phyloP scores from a whole-genome alignment of 2,329 filamentous ascomycete species.

The Akanthomyces uredinophilus region DNA sequence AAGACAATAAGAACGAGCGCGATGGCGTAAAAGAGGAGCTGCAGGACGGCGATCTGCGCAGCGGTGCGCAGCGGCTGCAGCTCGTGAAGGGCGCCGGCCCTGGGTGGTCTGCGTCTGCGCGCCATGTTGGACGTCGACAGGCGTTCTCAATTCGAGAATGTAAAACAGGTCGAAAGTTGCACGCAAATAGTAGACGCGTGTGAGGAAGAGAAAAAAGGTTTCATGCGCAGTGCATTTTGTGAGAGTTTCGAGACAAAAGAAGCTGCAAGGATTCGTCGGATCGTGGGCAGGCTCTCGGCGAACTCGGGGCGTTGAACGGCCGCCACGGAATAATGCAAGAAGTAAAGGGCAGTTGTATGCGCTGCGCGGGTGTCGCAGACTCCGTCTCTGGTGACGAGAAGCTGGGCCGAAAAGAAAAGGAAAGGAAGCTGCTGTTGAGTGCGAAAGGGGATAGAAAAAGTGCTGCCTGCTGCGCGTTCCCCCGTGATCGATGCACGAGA shows the following conservation, averaged over 20 bases:
- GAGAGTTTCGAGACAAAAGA: neutral
- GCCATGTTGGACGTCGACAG: constrained; percentile 36
- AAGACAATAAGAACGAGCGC: constrained; percentile 52
- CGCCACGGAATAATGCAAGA: too few relatives aligned
- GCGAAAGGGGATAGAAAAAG: neutral
- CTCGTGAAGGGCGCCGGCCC: constrained; percentile 55
- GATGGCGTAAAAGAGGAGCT: constrained; percentile 50
- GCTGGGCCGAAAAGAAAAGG: neutral
- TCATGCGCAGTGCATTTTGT: neutral
- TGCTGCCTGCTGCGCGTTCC: neutral
- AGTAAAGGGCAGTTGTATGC: too few relatives aligned
- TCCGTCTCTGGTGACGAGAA: neutral
- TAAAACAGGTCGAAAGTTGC: neutral
- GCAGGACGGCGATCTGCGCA: constrained; percentile 52
- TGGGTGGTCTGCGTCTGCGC: constrained; percentile 52
- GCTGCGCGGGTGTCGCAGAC: neutral
- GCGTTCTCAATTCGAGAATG: neutral
- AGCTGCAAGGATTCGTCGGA: neutral
- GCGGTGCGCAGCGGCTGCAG: constrained; percentile 57
- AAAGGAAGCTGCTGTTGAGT: neutral
- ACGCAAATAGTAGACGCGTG: neutral
- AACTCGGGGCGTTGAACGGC: too few relatives aligned
- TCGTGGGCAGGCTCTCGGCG: neutral
- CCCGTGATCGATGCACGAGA: neutral
- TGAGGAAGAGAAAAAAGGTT: neutral